Evolutionary conservation across 2,329 filamentous ascomycete species (phyloP).

Genomic region (Aspergillus transmontanensis): DNA sequence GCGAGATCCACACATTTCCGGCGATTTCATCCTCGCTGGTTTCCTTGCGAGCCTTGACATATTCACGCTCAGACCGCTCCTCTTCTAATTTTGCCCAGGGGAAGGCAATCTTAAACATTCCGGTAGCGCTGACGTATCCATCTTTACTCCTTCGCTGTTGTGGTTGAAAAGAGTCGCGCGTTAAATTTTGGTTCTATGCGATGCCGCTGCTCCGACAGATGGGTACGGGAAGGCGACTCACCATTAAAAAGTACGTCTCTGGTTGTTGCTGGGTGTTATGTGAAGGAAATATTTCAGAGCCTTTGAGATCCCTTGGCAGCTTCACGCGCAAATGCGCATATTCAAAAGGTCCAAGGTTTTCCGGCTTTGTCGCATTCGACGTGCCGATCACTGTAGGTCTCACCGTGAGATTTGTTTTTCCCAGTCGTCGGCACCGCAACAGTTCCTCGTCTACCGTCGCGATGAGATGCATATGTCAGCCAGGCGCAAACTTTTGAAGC

Average conservation of each 20-base stretch:
- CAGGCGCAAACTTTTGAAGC: slow-evolving; percentile 7
- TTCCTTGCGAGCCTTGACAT: slow-evolving; percentile 78
- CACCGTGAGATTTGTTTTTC: slow-evolving; percentile 85
- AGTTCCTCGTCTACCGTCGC: slow-evolving; percentile 66
- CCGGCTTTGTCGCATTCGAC: slow-evolving; percentile 70
- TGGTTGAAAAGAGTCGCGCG: slow-evolving; percentile 5
- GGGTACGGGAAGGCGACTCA: slow-evolving; percentile 41
- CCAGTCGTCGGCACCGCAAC: slow-evolving; percentile 80
- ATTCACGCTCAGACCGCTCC: slow-evolving; percentile 63
- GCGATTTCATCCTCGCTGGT: slow-evolving; percentile 91
- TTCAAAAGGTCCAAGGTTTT: slow-evolving; percentile 82
- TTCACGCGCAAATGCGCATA: slow-evolving; percentile 95
- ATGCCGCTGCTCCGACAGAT: not conserved
- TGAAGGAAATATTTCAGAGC: slow-evolving; percentile 88
- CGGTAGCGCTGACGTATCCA: slow-evolving; percentile 66
- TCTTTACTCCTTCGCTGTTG: slow-evolving; percentile 64
- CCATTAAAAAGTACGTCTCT: slow-evolving; percentile 94
- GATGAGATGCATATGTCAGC: slow-evolving; percentile 18
- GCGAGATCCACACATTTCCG: slow-evolving; percentile 94
- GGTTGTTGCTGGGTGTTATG: slow-evolving; percentile 64
- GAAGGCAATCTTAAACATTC: slow-evolving; percentile 71
- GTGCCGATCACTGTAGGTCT: slow-evolving; percentile 75
- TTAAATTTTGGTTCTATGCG: slow-evolving; percentile 1
- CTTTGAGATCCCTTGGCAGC: slow-evolving; percentile 82
- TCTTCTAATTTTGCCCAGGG: slow-evolving; percentile 65